Conservation (phyloP, 192 early-diverging fungal species). For the Diversispora eburnea region DNA sequence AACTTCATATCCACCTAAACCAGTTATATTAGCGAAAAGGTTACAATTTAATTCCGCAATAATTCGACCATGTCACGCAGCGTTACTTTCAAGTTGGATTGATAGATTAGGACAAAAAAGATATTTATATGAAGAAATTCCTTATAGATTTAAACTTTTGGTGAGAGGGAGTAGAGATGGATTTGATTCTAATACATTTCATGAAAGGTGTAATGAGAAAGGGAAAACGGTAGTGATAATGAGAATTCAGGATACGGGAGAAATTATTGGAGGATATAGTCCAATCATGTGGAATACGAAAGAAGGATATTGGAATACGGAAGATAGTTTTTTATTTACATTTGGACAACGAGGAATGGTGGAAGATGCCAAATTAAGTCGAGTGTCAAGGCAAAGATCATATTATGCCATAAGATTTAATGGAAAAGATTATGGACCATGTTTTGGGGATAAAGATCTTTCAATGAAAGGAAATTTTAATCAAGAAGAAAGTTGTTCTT, state of each 20-base stretch:
- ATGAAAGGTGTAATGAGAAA: conserved; percentile 19
- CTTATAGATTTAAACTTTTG: conserved; percentile 17
- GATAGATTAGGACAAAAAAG: conserved; percentile 23
- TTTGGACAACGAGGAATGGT: conserved; percentile 17
- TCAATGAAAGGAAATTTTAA: conserved; percentile 16
- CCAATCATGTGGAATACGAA: conserved; percentile 8
- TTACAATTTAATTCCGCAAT: conserved; percentile 21
- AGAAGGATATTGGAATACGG: conserved; percentile 25
- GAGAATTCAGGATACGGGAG: conserved; percentile 4
- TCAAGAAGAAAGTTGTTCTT: conserved; percentile 20
- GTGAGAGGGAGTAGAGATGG: conserved; percentile 22
- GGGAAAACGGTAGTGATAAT: conserved; percentile 15
- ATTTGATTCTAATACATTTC: conserved; percentile 17
- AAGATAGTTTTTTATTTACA: conserved; percentile 25
- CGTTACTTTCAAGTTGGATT: conserved; percentile 20
- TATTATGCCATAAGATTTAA: conserved; percentile 26
- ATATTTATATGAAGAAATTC: conserved; percentile 20
- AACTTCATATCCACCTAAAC: not conserved
- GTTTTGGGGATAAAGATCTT: conserved; percentile 28
- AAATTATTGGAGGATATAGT: conserved; percentile 24
- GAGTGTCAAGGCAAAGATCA: conserved; percentile 4
- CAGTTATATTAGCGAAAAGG: conserved; percentile 3
- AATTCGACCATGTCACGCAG: conserved; percentile 8
- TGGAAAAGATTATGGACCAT: conserved; percentile 21
- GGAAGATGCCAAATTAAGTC: conserved; percentile 18